Conservation (phyloP, 2,329 filamentous ascomycete genomes). For the Xylaria sp. region DNA sequence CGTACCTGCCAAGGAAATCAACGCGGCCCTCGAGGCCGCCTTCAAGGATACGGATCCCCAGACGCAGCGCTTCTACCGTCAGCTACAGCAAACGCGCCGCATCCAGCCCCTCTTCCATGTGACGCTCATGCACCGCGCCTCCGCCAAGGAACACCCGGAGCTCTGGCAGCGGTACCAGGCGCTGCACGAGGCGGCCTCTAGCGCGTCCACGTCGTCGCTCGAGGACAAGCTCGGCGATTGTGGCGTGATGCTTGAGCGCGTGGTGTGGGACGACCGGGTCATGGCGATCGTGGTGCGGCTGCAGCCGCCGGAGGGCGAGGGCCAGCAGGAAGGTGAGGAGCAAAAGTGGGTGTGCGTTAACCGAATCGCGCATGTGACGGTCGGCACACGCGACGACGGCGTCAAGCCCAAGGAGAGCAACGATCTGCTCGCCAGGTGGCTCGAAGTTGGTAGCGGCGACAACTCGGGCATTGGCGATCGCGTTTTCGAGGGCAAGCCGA, state of each 20-base stretch:
- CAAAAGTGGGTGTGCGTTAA: conserved; percentile 73
- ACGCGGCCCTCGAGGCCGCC: conserved; percentile 64
- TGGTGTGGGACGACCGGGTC: conserved; percentile 83
- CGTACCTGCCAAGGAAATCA: conserved; percentile 47
- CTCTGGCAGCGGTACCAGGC: conserved; percentile 75
- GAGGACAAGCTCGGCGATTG: conserved; percentile 63
- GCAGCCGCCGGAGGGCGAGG: conserved; percentile 31
- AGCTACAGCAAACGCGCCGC: conserved; percentile 72
- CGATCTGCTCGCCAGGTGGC: conserved; percentile 75
- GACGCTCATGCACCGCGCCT: conserved; percentile 83
- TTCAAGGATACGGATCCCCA: conserved; percentile 62
- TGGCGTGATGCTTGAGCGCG: conserved; percentile 64
- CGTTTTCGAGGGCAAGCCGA: conserved; percentile 52
- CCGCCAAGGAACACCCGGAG: conserved; percentile 60
- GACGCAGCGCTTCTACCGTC: conserved; percentile 70
- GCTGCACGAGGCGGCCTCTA: conserved; percentile 47
- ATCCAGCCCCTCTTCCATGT: conserved; percentile 90
- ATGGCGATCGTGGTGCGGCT: conserved; percentile 91
- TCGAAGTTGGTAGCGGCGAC: conserved; percentile 55
- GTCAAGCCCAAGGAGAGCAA: conserved; percentile 97
- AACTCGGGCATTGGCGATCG: conserved; percentile 52
- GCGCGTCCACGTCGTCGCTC: conserved; percentile 5
- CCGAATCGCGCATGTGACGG: conserved; percentile 79
- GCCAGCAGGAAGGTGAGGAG: conserved; percentile 45
- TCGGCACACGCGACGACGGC: conserved; percentile 73